Conservation (phyloP, 352 stramenopile species). For the Globisporangium cystogenes region DNA sequence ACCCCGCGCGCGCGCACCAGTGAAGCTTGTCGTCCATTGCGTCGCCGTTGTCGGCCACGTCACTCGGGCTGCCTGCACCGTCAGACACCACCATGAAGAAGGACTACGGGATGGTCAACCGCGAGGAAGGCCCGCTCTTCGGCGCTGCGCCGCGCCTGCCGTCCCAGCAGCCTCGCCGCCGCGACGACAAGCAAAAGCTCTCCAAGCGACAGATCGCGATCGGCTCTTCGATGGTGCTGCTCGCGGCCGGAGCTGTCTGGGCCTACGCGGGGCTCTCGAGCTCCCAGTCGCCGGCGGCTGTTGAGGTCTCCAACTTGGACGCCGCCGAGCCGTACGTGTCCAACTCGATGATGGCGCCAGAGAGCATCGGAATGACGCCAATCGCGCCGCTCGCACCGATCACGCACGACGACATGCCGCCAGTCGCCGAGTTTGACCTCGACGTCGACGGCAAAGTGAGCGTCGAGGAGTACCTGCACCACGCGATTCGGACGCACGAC, state of each 20-base stretch:
- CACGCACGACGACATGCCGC: constrained; percentile 5
- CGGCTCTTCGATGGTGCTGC: constrained; percentile 7
- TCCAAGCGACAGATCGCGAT: constrained; percentile 4
- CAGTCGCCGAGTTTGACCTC: constrained; percentile 8
- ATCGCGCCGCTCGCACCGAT: not conserved
- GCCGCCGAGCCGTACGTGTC: too few relatives aligned
- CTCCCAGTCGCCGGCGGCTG: not conserved
- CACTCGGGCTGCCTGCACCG: not conserved
- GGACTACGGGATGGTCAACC: constrained; percentile 5
- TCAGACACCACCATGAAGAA: constrained; percentile 5
- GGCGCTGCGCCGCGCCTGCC: not conserved
- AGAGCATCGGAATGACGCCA: too few relatives aligned
- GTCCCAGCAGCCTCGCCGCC: not conserved
- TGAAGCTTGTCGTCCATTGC: not conserved
- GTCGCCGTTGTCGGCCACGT: not conserved
- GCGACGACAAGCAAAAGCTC: constrained; percentile 7
- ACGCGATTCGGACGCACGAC: constrained; percentile 5
- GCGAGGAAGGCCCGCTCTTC: constrained; percentile 10
- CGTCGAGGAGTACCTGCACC: constrained; percentile 11
- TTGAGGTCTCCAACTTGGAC: constrained; percentile 3
- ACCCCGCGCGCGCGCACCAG: too few relatives aligned
- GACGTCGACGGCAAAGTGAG: constrained; percentile 7
- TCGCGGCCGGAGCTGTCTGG: constrained; percentile 8
- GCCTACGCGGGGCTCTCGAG: constrained; percentile 8
- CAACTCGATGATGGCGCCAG: too few relatives aligned